phyloP scores from a whole-genome alignment of 306 rosid genomes.

The Cucumis hystrix region DNA sequence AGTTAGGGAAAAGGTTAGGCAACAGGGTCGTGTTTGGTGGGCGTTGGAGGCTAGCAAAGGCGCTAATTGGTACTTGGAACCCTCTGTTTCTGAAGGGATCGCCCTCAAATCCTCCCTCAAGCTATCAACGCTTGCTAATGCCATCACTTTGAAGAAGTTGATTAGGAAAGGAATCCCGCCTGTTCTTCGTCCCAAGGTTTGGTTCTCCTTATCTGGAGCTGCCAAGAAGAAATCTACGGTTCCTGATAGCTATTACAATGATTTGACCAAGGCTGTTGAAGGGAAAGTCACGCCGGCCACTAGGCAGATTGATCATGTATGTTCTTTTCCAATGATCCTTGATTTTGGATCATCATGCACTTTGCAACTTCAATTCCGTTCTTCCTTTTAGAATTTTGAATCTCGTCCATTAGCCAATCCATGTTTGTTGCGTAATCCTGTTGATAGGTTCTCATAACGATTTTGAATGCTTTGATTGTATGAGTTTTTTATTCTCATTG shows the following conservation, averaged over 20 bases:
- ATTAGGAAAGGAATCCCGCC: conserved; percentile 96
- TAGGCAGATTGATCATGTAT: conserved; percentile 93
- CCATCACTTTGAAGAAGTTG: conserved; percentile 76
- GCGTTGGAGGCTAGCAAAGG: conserved; percentile 94
- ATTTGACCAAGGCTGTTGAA: conserved; percentile 67
- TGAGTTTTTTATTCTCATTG: not conserved
- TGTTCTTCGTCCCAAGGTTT: conserved; percentile 82
- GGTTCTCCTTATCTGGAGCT: conserved; percentile 93
- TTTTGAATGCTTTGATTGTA: not conserved
- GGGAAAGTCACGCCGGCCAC: conserved; percentile 97
- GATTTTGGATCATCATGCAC: not conserved
- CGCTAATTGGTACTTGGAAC: conserved; percentile 83
- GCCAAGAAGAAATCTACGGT: conserved; percentile 97
- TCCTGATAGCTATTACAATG: conserved; percentile 93
- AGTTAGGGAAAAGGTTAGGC: conserved; percentile 92
- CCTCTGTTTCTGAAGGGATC: conserved; percentile 59
- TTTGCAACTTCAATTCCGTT: not conserved
- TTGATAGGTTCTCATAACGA: not conserved
- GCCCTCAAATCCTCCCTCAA: conserved; percentile 75
- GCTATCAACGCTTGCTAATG: conserved; percentile 64
- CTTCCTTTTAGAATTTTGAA: not conserved
- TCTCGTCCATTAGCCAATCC: not conserved
- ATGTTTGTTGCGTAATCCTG: not conserved
- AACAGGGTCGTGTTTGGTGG: conserved; percentile 97
- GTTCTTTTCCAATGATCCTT: conserved; percentile 9